Base-by-base conservation (phyloP, 2,329 filamentous ascomycete genomes). In the Fusarium stilboides region DNA sequence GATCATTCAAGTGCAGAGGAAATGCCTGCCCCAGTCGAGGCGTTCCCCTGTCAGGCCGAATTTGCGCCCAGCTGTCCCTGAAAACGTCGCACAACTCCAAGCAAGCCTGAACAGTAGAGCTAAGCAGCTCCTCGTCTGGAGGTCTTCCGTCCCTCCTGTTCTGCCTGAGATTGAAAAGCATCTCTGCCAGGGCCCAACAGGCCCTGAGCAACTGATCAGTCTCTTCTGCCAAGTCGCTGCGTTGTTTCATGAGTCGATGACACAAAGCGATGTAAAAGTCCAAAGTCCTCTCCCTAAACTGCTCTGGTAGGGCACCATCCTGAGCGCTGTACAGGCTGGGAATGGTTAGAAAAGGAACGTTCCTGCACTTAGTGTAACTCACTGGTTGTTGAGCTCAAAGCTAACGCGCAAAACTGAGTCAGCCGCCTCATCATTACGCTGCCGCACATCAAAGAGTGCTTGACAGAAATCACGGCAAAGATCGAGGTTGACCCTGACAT, bases 41-140 rank as follows among this genome's bases (percentile, higher is more conserved):
- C 3, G 94, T 97, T 44, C 92, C 92, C 56, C 94, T 86, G 65
- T 97, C 94, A 6, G 94, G 94, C 54, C 94, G 89, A 46, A 96
- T 89, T 73, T 96, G 92, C 5, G 93, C 94, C 94, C 94, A 97
- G 19, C 94, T 94, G 81, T 96, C 92, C 47, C 94, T 88, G 83
- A 98, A 97, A 55, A 98, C 89, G 80, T 98, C 94, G 77, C 94
- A 97, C 8, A 98, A 86, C 71, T 97, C 94, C 94, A 94, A 98
- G 78, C 94, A 98, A 15, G 94, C 93, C 76, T 97, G 94, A 0
- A 97, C 92, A 2, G 94, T 94, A 2, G 93, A 96, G 7, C 92
- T 91, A 1, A 98, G 85, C 1, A 97, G 85, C 75, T 97, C 94
- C 75, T 95, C 93, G 69, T 97, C 93, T 1, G 92, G 85, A 0